Base-by-base conservation (phyloP, 2,329 filamentous ascomycete genomes). In the Pseudogymnoascus verrucosus region DNA sequence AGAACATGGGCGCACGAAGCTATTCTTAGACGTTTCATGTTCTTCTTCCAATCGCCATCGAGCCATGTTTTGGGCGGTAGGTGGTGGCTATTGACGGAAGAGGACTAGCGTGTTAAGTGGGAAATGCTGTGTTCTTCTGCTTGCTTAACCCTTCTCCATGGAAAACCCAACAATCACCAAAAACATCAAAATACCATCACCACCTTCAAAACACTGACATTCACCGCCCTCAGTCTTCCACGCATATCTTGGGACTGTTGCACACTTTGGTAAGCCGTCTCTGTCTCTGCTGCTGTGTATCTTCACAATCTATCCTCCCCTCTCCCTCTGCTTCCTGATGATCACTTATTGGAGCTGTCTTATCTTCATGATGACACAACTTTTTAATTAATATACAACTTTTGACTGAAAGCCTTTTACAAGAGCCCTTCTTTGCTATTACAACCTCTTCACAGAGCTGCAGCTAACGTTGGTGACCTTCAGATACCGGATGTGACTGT, bases 321-420 rank as follows among this genome's bases (percentile, higher is more conserved):
- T 19, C 10, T 12, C 14, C 57, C 8, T 7, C 28, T 28, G 31
- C 21, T 26, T 40, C 62, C 51, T 63, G 62, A 64, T 67, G 37
- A 65, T 71, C 68, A 71, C 70, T 66, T 74, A 74, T 74, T 74
- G 73, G 73, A 74, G 73, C 73, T 74, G 73, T 74, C 73, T 70
- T 73, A 74, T 68, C 65, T 62, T 67, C 64, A 65, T 72, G 70
- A 69, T 71, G 70, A 72, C 57, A 68, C 62, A 72, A 69, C 64
- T 62, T 65, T 68, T 68, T 68, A 62, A 66, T 70, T 70, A 70
- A 60, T 60, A 60, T 65, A 68, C 69, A 71, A 71, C 70, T 71
- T 71, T 65, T 60, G 63, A 61, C 47, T 62, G 54, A 59, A 42
- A 47, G 51, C 40, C 39, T 60, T 23, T 39, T 16, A 54, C 47